Evolutionary conservation across 305 asterid genomes (phyloP), one percentile per base, ranked within the genome.

Genomic region (Solanum hybrid): DNA sequence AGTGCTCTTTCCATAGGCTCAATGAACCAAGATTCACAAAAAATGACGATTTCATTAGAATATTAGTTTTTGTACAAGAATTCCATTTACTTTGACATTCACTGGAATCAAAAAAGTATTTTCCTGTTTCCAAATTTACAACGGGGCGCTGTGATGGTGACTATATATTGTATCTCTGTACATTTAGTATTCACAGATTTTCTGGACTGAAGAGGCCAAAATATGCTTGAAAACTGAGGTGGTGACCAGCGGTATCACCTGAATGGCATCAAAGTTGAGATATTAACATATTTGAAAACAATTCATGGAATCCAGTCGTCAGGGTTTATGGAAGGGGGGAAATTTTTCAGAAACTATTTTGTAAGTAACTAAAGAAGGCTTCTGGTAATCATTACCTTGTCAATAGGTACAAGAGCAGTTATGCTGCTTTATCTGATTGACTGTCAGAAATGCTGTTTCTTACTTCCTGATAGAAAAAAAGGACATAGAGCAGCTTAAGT

Each of bases 391-490:
- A 84, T 20, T 20, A 84, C 88, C 88, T 51, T 31, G 88, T 51
- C 75, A 51, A 84, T 84, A 4, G 76, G 88, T 84, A 6, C 76
- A 31, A 51, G 76, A 1, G 87, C 29, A 16, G 40, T 31, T 51
- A 84, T 84, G 88, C 75, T 31, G 37, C 88, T 51, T 34, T 77
- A 37, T 85, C 90, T 39, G 67, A 69, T 75, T 89, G 79, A 39
- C 51, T 79, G 37, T 89, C 92, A 76, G 89, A 90, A 74, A 14
- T 88, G 24, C 88, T 20, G 88, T 69, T 39, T 84, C 74, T 88
- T 42, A 36, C 86, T 80, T 88, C 91, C 94, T 91, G 93, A 40
- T 81, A 76, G 69, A 86, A 29, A 51, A 51, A 51, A 51, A 51
- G 75, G 87, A 51, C 75, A 84, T 3, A 51, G 12, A 20, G 24